These are phyloP conservation scores for Fomitiporia mediterranea DNA, from an alignment of 1,284 basidiomycete genomes.

Conservation along the genomic window DNA sequence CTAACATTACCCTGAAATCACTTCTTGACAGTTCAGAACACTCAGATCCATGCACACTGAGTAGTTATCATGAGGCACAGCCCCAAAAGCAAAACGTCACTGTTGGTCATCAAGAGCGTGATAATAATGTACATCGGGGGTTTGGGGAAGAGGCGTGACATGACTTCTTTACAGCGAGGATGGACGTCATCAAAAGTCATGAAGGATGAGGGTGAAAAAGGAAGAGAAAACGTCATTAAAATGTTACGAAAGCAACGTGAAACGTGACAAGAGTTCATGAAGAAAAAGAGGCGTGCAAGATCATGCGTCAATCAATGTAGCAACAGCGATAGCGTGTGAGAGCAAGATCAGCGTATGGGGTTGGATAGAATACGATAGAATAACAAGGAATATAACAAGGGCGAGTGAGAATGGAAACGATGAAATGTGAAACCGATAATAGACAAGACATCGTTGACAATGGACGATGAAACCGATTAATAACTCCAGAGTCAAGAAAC, in stretches of 20 bases:
- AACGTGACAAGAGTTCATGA: slow-evolving; percentile 1
- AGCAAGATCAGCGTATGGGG: slow-evolving; percentile 4
- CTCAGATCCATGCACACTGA: too few species aligned
- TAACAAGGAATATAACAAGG: neutral
- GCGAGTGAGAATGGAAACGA: neutral
- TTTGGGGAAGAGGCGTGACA: too few species aligned
- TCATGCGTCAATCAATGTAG: slow-evolving; percentile 11
- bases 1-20: too few species aligned
- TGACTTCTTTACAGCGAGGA: neutral
- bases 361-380: neutral
- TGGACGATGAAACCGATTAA: neutral
- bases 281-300: slow-evolving; percentile 8
- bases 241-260: neutral
- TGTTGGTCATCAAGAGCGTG: neutral
- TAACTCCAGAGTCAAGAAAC: neutral
- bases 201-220: neutral
- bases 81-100: neutral
- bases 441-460: neutral
- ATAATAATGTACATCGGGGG: slow-evolving; percentile 14
- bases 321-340: slow-evolving; percentile 14
- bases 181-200: slow-evolving; percentile 1
- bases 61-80: slow-evolving; percentile 4
- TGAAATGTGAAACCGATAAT: neutral
- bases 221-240: neutral
- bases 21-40: too few species aligned